A percentile compares a stretch with the other conserved stretches of the same genome.
phyloP scores from a whole-genome alignment of 1,284 basidiomycete genomes.

The Rhodotorula sp. region DNA sequence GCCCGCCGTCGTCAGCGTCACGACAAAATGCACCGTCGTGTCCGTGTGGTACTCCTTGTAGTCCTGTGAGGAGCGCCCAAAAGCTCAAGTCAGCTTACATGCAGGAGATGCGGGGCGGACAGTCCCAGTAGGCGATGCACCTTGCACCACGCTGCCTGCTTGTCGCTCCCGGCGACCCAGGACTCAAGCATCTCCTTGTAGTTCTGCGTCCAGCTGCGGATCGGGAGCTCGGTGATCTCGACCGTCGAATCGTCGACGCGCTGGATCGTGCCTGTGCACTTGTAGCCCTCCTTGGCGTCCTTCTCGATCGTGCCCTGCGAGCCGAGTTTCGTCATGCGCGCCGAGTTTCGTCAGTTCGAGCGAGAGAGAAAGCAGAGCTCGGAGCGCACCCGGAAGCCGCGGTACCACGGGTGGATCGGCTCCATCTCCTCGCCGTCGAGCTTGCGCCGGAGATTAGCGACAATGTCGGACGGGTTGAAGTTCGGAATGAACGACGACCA shows the following conservation, averaged over 20 bases:
- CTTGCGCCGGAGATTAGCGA: constrained; percentile 78
- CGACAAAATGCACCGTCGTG: constrained; percentile 82
- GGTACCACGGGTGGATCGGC: constrained; percentile 94
- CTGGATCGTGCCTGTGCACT: constrained; percentile 69
- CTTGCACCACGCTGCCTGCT: constrained; percentile 60
- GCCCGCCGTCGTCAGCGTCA: constrained; percentile 77
- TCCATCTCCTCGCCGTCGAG: constrained; percentile 83
- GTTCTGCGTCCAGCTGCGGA: constrained; percentile 89
- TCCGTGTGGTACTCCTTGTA: constrained; percentile 96
- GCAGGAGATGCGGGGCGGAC: too few relatives aligned
- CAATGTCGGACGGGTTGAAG: constrained; percentile 89
- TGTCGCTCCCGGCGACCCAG: constrained; percentile 58
- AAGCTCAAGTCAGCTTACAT: too few relatives aligned
- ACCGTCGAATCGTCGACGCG: constrained; percentile 84
- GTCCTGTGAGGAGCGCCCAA: constrained; percentile 58
- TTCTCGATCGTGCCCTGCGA: constrained; percentile 75
- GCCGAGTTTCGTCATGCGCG: neutral
- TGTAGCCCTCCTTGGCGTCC: constrained; percentile 79
- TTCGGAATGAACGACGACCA: constrained; percentile 95
- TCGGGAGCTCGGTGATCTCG: constrained; percentile 93
- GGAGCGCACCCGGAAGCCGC: constrained; percentile 66
- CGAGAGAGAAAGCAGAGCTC: too few relatives aligned
- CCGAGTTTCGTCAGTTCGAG: neutral
- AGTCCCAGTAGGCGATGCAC: too few relatives aligned
- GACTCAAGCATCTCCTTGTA: constrained; percentile 89